Evolutionary conservation across 1,284 basidiomycete genomes (phyloP), one percentile per base, ranked within the genome.

Genomic region (Cryptococcus wingfieldii): DNA sequence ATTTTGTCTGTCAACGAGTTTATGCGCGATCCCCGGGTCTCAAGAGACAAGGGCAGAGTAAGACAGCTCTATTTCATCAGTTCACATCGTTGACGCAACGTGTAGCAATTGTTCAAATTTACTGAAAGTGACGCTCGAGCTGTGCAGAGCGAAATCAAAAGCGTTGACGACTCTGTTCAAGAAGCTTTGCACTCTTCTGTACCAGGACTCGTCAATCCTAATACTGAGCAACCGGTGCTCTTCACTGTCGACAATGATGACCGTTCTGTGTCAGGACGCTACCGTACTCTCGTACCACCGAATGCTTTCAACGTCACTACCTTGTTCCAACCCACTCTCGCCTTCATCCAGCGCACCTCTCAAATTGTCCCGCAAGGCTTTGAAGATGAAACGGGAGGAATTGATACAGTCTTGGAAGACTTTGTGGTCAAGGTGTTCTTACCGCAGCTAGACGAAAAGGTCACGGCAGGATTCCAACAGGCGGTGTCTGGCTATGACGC

Each of bases 241-340:
- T 84, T 53, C 81, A 84, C 50, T 1, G 39, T 38, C 4, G 51
- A 64, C 5, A 80, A 81, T 1, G 89, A 91, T 55, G 89, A 91
- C 62, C 84, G 86, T 18, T 85, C 80, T 9, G 53, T 60, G 4
- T 86, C 85, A 43, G 86, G 89, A 47, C 87, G 87, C 53, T 93
- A 98, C 78, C 85, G 89, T 25, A 80, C 89, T 19, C 82, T 98
- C 31, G 88, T 97, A 59, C 86, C 86, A 59, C 87, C 96, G 1
- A 90, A 98, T 71, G 89, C 92, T 1, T 98, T 98, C 79, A 93
- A 97, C 77, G 90, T 98, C 50, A 89, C 86, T 50, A 85, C 94
- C 13, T 80, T 99, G 13, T 97, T 98, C 77, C 90, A 91, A 64
- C 95, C 96, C 0, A 95, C 93, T 7, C 78, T 97, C 10, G 80